Evolutionary conservation across 257 asterid species (phyloP), one percentile per base, ranked within the genome.

Genomic region (Phtheirospermum japonicum): DNA sequence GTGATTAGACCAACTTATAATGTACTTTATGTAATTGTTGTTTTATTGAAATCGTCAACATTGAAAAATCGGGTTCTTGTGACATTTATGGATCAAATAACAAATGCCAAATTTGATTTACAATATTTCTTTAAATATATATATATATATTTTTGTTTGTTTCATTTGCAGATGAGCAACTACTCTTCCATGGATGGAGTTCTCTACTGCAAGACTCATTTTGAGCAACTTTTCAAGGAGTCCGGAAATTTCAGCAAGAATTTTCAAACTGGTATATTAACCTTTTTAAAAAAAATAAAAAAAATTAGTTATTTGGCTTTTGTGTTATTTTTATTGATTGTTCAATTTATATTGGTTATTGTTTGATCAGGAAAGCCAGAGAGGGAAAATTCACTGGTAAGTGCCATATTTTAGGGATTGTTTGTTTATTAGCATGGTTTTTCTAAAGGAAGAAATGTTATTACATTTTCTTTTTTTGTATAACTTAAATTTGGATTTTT

Each of bases 171-270:
- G 97, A 83, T 90, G 86, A 90, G 97, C 84, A 85, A 79, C 83
- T 90, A 85, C 75, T 87, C 95, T 12, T 79, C 94, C 64, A 75
- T 81, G 82, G 94, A 87, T 49, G 97, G 95, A 60, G 73, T 71
- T 66, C 70, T 87, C 33, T 90, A 81, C 68, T 90, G 95, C 88
- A 90, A 80, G 79, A 40, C 95, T 69, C 97, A 90, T 69, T 85
- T 90, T 36, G 95, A 90, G 64, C 95, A 87, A 49, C 85, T 84
- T n/a, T 84, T 81, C 71, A 87, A 81, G 87, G 95, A 90, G 77
- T 78, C 84, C 4, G 97, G 92, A 59, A 85, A 85, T 49, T 77
- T 87, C 53, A 77, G 79, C 80, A 81, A 79, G 79, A 90, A 78
- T 53, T 73, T 79, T 16, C 80, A 82, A 51, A 23, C 69, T 17